A percentile compares a stretch with the other conserved stretches of the same genome.
Evolutionary conservation across 202 grass and related monocot genomes (phyloP).

Genomic region (Setaria viridis): DNA sequence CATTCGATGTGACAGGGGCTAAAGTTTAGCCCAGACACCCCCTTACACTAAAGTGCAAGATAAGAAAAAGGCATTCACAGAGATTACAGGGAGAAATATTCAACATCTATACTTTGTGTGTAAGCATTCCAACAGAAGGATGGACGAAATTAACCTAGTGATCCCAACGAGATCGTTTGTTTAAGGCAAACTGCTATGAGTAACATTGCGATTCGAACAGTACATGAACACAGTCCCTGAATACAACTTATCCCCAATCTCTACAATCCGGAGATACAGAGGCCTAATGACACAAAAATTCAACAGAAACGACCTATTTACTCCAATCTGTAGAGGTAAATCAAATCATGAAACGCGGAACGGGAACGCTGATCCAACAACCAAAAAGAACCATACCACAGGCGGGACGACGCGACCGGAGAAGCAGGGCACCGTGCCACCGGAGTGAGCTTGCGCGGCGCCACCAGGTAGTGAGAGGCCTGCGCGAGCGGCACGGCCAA

Average conservation of each 20-base stretch:
- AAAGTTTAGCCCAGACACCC: no score
- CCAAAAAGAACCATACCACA: constrained; percentile 13
- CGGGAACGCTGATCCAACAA: neutral
- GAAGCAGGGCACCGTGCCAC: constrained; percentile 12
- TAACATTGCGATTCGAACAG: neutral
- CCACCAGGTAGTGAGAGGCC: neutral
- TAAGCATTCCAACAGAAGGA: neutral
- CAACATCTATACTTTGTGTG: neutral
- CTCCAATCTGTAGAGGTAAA: neutral
- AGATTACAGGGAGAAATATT: neutral
- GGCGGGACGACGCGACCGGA: neutral
- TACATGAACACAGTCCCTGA: neutral
- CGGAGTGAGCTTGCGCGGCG: neutral
- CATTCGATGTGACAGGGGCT: no score
- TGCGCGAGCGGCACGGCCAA: neutral
- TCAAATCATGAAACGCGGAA: neutral
- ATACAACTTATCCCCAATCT: neutral
- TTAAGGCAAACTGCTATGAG: neutral
- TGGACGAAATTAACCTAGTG: neutral
- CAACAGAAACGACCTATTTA: neutral
- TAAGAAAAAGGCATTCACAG: neutral
- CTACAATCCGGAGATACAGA: neutral
- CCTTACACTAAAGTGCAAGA: neutral
- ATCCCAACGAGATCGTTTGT: neutral
- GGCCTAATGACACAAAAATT: neutral